Conservation (phyloP, 352 stramenopile genomes). For the Pseudoperonospora humuli region DNA sequence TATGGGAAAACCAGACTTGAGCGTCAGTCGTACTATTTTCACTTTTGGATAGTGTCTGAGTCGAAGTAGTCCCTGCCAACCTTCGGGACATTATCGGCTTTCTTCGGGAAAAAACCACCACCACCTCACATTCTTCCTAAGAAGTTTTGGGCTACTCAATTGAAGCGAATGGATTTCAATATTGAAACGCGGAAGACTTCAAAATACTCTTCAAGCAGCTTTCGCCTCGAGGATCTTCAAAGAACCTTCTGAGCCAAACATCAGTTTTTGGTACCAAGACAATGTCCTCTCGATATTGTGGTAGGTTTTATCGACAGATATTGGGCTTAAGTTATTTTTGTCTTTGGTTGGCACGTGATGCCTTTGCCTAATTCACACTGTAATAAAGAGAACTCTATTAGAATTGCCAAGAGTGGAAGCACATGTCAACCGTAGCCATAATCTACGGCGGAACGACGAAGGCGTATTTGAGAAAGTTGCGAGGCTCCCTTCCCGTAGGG, state of each 20-base stretch:
- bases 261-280: slow-evolving; percentile 11
- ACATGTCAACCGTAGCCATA: too few relatives aligned
- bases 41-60: neutral
- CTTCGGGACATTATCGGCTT: neutral
- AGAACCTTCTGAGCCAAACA: slow-evolving; percentile 8
- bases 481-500: too few relatives aligned
- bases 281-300: too few relatives aligned
- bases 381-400: too few relatives aligned
- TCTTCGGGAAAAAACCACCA: neutral
- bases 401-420: too few relatives aligned
- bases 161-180: neutral
- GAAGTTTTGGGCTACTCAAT: neutral
- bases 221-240: neutral
- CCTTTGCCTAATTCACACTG: too few relatives aligned
- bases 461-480: too few relatives aligned
- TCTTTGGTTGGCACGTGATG: too few relatives aligned
- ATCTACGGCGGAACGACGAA: too few relatives aligned
- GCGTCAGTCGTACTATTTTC: neutral
- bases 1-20: neutral
- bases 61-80: neutral
- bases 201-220: neutral
- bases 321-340: too few relatives aligned
- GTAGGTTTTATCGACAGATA: too few relatives aligned
- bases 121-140: neutral
- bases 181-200: neutral